phyloP scores from a whole-genome alignment of 495 filamentous ascomycete species.

The Letharia columbiana region DNA sequence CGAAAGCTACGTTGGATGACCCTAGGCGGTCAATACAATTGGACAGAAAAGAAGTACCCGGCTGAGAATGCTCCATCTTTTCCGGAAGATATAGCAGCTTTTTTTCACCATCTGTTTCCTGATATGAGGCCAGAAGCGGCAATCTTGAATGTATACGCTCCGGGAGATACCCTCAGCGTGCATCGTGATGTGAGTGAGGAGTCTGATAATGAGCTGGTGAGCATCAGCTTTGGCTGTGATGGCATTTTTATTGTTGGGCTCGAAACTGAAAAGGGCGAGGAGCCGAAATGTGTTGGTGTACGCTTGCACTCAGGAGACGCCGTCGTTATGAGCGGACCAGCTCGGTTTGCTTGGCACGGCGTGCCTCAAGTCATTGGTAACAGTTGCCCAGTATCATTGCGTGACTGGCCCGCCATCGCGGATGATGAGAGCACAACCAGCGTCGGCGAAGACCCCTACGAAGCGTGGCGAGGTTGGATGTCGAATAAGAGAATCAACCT shows the following conservation, averaged over 20 bases:
- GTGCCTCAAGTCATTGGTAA: conserved; percentile 71
- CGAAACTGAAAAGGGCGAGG: conserved; percentile 33
- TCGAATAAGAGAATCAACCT: conserved; percentile 74
- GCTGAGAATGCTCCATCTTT: conserved; percentile 56
- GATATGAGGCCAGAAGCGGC: conserved; percentile 72
- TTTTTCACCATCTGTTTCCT: conserved; percentile 60
- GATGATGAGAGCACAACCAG: conserved; percentile 16
- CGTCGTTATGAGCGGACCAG: conserved; percentile 69
- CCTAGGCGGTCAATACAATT: conserved; percentile 89
- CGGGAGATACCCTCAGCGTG: conserved; percentile 77
- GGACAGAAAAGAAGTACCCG: conserved; percentile 78
- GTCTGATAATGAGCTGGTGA: conserved; percentile 64
- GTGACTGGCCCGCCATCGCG: conserved; percentile 60
- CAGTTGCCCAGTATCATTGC: conserved; percentile 68
- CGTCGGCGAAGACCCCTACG: conserved; percentile 34
- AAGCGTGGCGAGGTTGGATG: conserved; percentile 79
- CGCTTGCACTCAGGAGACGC: conserved; percentile 71
- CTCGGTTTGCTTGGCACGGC: conserved; percentile 87
- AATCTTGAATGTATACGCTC: conserved; percentile 83
- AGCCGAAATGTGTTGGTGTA: conserved; percentile 43
- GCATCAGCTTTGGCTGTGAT: conserved; percentile 81
- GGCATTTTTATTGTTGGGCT: conserved; percentile 67
- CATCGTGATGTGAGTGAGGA: conserved; percentile 88
- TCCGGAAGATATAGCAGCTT: conserved; percentile 57
- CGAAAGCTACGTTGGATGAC: conserved; percentile 88